A percentile compares a stretch with the other conserved stretches of the same genome.
Conservation (phyloP, 176 grass and related monocot genomes). For the Oryza brachyantha region DNA sequence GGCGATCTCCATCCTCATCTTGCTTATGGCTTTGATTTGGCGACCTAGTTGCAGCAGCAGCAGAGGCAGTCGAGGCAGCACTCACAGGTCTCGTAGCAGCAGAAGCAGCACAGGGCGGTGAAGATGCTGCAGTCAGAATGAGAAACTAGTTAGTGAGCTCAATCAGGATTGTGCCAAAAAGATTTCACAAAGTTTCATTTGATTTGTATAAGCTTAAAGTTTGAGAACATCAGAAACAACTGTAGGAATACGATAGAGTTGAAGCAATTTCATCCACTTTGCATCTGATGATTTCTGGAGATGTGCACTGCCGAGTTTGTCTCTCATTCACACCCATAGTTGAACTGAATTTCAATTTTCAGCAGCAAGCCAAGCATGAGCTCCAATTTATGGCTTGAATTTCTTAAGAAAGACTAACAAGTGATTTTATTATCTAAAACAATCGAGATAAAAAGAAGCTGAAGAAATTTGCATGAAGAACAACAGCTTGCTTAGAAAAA, state of each 20-base stretch:
- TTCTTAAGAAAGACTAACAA: neutral
- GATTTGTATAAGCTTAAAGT: too few relatives aligned
- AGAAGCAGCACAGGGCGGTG: slow-evolving; percentile 83
- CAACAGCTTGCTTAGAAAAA: neutral
- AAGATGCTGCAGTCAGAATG: slow-evolving; percentile 51
- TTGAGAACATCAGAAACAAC: neutral
- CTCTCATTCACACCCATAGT: neutral
- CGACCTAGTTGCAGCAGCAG: slow-evolving; percentile 65
- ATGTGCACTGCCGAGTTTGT: neutral
- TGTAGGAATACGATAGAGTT: neutral
- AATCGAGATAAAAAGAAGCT: neutral
- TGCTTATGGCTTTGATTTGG: neutral
- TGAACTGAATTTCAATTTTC: neutral
- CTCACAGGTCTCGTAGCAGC: slow-evolving; percentile 94
- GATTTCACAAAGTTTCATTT: neutral
- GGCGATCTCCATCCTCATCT: neutral
- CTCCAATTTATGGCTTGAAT: too few relatives aligned
- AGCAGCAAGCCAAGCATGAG: neutral
- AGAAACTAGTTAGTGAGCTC: neutral
- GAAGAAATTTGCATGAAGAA: neutral
- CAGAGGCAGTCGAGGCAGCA: slow-evolving; percentile 93
- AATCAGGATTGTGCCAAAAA: neutral
- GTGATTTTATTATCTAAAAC: neutral
- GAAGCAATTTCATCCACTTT: neutral
- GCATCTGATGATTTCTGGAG: neutral